Conservation (phyloP, 768 basidiomycete species). For the Leccinum broughii region DNA sequence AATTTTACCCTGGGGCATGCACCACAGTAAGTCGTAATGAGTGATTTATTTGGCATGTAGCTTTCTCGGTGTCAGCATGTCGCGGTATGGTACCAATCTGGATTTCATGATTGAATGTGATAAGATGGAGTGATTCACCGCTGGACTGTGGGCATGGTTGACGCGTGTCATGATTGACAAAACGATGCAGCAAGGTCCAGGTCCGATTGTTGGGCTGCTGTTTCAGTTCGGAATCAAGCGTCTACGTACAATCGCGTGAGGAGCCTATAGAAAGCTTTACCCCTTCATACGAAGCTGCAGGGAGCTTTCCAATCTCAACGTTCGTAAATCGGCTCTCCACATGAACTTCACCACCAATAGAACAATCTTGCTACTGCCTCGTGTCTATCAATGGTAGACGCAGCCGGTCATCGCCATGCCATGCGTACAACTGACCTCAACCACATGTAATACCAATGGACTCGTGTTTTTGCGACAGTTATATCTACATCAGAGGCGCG, state of each 20-base stretch:
- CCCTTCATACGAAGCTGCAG: conserved; percentile 17
- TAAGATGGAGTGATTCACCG: conserved; percentile 17
- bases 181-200: neutral
- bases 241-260: conserved; percentile 19
- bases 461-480: conserved; percentile 18
- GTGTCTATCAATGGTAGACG: conserved; percentile 25
- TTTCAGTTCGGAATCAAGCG: conserved; percentile 12
- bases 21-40: conserved; percentile 2
- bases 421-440: conserved; percentile 30
- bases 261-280: neutral
- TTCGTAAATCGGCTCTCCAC: neutral
- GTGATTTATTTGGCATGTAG: conserved; percentile 16
- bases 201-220: neutral
- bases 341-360: conserved; percentile 2
- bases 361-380: conserved; percentile 20
- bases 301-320: conserved; percentile 21
- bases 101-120: conserved; percentile 27
- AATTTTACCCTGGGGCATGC: neutral
- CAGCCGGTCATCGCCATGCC: conserved; percentile 20
- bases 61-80: conserved; percentile 14
- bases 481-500: conserved; percentile 29
- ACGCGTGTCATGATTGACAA: conserved; percentile 20
- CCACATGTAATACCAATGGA: conserved; percentile 26
- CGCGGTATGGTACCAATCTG: conserved; percentile 9
- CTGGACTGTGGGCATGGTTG: conserved; percentile 17